Evolutionary conservation across 1,284 basidiomycete genomes (phyloP), one percentile per base, ranked within the genome.

Genomic region (Flammula alnicola): DNA sequence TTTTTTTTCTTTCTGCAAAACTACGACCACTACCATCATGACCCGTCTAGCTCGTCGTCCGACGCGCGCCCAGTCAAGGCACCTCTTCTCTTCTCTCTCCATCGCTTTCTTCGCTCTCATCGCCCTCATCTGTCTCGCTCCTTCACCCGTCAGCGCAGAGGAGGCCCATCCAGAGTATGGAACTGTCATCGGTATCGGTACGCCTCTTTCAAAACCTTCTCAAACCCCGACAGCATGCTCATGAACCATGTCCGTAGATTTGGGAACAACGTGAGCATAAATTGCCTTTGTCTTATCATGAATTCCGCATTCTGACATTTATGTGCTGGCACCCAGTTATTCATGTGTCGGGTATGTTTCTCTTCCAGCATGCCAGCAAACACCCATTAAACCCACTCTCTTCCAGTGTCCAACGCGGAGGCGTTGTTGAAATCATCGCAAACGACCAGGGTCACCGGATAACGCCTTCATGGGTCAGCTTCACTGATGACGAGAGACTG

Each of bases 361-460:
- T 49, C 14, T 1, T 10, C 12, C 3, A 2, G 19, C 6, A 55
- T 49, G 51, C 29, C 54, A 47, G 2, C 3, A 41, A 26, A 23
- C n/a, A 10, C 30, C 20, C 29, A 42, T 38, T 47, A 25, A 45
- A 36, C 19, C 9, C n/a, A n/a, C 39, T 27, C 1, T n/a, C 33
- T 32, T 45, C 7, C 58, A 93, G 94, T 79, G 92, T 98, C 49
- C 92, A 95, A 74, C 88, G 89, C 52, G 88, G 88, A 54, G 95
- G 93, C 61, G 90, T 91, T 62, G 94, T 97, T 32, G 94, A 98
- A 74, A 97, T 96, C 62, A 95, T 96, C 65, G 92, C 95, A 69
- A 97, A 97, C 75, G 95, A 96, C 78, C 94, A 97, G 71, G 95
- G 95, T 70, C 91, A 97, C 76, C 91, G 94, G 73, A 97, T 96